Evolutionary conservation across 257 asterid genomes (phyloP).

Genomic region (Thymus quinquecostatus): DNA sequence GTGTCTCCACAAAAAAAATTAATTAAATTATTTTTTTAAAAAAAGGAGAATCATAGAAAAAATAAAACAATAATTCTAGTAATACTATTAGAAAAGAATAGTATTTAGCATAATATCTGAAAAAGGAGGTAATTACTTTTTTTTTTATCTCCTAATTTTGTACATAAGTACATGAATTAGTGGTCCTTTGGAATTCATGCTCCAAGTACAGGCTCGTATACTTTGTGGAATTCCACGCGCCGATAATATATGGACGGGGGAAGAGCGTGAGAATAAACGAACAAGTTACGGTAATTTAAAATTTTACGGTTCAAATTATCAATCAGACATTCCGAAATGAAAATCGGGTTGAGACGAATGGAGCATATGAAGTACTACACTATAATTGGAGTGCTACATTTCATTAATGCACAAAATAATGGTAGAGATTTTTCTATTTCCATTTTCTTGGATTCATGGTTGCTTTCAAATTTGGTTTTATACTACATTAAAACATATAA

Average conservation of each 20-base stretch:
- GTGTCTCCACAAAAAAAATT: slow-evolving; percentile 3
- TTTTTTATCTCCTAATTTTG: slow-evolving; percentile 29
- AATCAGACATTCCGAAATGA: too few relatives aligned
- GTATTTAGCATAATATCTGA: slow-evolving; percentile 13
- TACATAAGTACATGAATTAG: slow-evolving; percentile 15
- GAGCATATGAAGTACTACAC: too few relatives aligned
- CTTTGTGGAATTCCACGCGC: neutral
- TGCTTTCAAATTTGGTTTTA: neutral
- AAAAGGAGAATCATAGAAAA: neutral
- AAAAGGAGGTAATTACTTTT: slow-evolving; percentile 29
- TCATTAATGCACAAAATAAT: neutral
- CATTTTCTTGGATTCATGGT: neutral
- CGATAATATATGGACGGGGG: neutral
- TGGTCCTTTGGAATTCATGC: slow-evolving; percentile 32
- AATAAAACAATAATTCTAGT: too few relatives aligned
- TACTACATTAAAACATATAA: neutral
- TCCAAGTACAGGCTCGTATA: neutral
- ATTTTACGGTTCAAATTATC: too few relatives aligned
- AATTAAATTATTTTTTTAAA: neutral
- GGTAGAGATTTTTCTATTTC: neutral
- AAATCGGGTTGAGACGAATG: too few relatives aligned
- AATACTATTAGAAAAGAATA: neutral
- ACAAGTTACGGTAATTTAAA: too few relatives aligned
- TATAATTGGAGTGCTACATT: too few relatives aligned
- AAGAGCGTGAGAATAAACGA: too few relatives aligned